Conservation (phyloP, 192 early-diverging fungal genomes). For the Rhizophagus sp. region DNA sequence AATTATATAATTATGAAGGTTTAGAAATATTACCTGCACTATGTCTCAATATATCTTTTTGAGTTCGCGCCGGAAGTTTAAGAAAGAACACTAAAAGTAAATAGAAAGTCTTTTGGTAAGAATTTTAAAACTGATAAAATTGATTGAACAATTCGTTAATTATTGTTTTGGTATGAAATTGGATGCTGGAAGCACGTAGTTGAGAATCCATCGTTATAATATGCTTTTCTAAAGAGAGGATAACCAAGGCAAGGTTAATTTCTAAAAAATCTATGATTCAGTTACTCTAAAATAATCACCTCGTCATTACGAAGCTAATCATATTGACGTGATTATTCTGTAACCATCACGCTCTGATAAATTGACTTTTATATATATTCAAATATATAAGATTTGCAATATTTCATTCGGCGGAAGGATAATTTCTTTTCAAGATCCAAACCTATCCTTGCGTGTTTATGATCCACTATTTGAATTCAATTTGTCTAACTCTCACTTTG, state of each 20-base stretch:
- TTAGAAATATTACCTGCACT: slow-evolving; percentile 3
- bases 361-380: neutral
- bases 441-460: too few relatives aligned
- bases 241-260: neutral
- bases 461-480: neutral
- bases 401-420: too few relatives aligned
- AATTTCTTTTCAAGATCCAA: too few relatives aligned
- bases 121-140: neutral
- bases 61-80: slow-evolving; percentile 3
- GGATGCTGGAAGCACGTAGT: neutral
- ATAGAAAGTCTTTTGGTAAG: neutral
- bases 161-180: neutral
- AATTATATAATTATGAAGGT: neutral
- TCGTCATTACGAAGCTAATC: neutral
- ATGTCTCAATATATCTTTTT: slow-evolving; percentile 5
- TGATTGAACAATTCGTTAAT: neutral
- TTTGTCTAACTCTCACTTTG: neutral
- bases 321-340: neutral
- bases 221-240: neutral
- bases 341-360: neutral
- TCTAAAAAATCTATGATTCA: neutral
- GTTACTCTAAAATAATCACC: neutral
- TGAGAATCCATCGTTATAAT: neutral
- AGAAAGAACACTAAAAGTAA: slow-evolving; percentile 19
- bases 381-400: too few relatives aligned